Evolutionary conservation across 139 green algal species (phyloP), one percentile per base, ranked within the genome.

Genomic region (Microglena sp.): DNA sequence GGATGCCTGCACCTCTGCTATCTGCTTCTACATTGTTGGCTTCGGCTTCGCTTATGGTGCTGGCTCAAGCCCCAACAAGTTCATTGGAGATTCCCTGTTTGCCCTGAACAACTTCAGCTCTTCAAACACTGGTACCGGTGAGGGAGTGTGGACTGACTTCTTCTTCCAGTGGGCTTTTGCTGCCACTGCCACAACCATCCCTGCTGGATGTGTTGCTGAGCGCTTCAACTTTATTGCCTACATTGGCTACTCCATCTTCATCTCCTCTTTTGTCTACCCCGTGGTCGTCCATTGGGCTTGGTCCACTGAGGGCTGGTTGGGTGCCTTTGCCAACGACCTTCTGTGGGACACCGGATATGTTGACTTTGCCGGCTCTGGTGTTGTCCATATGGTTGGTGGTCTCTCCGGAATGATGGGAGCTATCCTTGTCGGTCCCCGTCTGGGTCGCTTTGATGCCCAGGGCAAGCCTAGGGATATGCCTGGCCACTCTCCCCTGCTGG

Each of bases 401-500:
- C 75, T 86, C 2, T 56, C 67, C 2, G 76, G 76, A 11, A 64
- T 64, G 56, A 45, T 28, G 56, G 56, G 56, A 8, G 24, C 21
- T 11, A 64, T 64, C 28, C 68, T 96, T 55, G 78, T 92, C n/a
- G 94, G 94, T 1, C 93, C 93, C n/a, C 86, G 93, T 66, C 81
- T 94, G 11, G 93, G 93, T 21, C 84, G 93, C 31, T 98, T 97
- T 63, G 82, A 90, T 67, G 73, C 81, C 46, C 79, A 93, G 55
- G 92, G 92, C 45, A 62, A 79, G 53, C 79, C 79, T 3, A 70
- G 83, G n/a, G 75, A 86, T 64, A 86, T 86, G 79, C 75, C 75
- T 28, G 74, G 74, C 29, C 82, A 92, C 56, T 79, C 78, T 0
- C 71, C 76, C 8, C 73, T 67, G 2, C 73, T 86, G 2, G 69